Base-by-base conservation (phyloP, 805 yeast species). In the Wickerhamomyces sydowiorum region DNA sequence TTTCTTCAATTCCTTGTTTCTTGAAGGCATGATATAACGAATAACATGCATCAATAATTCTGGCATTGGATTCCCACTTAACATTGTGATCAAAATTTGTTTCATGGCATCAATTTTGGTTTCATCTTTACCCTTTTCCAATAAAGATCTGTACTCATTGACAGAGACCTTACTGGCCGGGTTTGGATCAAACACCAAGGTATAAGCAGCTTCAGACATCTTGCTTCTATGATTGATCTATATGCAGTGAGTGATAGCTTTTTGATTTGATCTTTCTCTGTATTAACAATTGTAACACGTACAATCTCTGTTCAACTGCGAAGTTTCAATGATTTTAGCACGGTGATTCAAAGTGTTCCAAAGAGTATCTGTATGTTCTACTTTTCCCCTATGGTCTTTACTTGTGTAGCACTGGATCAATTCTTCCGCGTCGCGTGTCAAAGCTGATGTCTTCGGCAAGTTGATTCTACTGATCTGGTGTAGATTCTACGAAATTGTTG, bases 1-100 rank as follows among this genome's bases (percentile, higher is more conserved):
- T 65, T 90, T 93, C 73, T 93, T 93, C 65, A 95, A 78, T 56
- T 82, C 86, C 66, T 93, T 95, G 66, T 82, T 80, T 57, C 75
- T 86, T 15, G 96, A 86, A 14, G 99, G 99, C 97, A 93, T 89
- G 44, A 95, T 91, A 58, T 87, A 95, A 59, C 99, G 82, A 57
- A 93, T 91, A 53, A 93, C 86, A 61, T 90, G 96, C 99, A 93
- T 93, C 65, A 93, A 76, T 51, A 93, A 70, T 45, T 86, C 93
- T 15, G 96, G 95, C 80, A 91, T 72, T 45, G 95, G 80, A 56
- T 91, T 95, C 27, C 97, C 96, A 60, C 87, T 91, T 49, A 93
- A 75, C 80, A 95, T 89, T 40, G 87, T 75, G 45, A 86, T 78
- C 51, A 93, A 74, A 51, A 93, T 85, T 55, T 78, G 77, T 58